Evolutionary conservation across 257 asterid genomes (phyloP).

Genomic region (Nicotiana tomentosiformis): DNA sequence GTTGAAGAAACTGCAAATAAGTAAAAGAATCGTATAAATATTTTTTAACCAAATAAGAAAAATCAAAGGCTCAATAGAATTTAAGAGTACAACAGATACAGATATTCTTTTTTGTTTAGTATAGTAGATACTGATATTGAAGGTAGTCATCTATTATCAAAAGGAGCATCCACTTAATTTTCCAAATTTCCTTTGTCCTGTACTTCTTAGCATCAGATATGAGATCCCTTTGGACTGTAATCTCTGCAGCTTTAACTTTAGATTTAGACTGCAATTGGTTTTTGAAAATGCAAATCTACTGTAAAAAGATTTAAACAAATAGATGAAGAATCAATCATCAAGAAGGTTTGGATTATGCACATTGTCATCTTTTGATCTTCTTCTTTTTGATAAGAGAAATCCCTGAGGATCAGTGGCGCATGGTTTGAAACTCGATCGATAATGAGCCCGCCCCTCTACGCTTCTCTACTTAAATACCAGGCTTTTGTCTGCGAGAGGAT

Average conservation of each 20-base stretch:
- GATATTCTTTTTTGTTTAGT: no score
- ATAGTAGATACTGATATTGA: not conserved
- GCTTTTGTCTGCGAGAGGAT: no score
- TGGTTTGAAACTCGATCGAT: no score
- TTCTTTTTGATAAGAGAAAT: no score
- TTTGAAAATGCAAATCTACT: not conserved
- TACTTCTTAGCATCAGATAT: not conserved
- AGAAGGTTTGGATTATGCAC: not conserved
- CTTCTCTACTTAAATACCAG: no score
- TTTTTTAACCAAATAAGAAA: not conserved
- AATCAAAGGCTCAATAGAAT: not conserved
- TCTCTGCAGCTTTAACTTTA: not conserved
- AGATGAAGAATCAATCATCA: not conserved
- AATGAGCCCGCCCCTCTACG: no score
- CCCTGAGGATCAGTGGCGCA: no score
- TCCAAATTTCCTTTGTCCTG: not conserved
- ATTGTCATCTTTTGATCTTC: not conserved
- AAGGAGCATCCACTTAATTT: not conserved
- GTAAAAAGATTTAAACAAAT: not conserved
- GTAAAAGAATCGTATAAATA: not conserved
- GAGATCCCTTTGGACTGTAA: no score
- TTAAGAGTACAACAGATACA: not conserved
- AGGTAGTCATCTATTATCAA: not conserved
- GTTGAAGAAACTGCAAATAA: constrained; percentile 75
- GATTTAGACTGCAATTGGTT: not conserved